Evolutionary conservation across 495 filamentous ascomycete genomes (phyloP), one percentile per base, ranked within the genome.

Genomic region (Penicillium coffeae): DNA sequence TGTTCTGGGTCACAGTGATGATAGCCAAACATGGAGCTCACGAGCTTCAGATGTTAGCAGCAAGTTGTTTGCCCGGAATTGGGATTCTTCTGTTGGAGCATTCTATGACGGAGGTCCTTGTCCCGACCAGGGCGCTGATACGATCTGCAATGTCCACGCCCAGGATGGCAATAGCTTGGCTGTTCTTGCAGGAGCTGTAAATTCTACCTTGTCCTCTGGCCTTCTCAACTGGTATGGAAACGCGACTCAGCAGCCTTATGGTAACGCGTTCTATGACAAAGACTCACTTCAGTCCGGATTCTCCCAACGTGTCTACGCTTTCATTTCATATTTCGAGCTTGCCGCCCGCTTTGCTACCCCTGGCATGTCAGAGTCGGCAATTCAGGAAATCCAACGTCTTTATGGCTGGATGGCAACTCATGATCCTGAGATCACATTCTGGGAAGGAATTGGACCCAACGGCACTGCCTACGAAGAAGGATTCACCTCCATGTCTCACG

Each of bases 281-380:
- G 66, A 66, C 42, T 51, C 62, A 5, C 48, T 73, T 7, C 55
- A 44, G 5, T 47, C 33, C 2, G 68, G 63, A 1, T 73, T 63
- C 51, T 64, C 64, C 1, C 37, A 68, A 12, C 64, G 71, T 7
- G 74, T 77, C n/a, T 77, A 75, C 48, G 62, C 74, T 10, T 75
- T 77, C 42, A 68, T 71, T n/a, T 74, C 74, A 12, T 75, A 74
- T 48, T 75, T 77, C 47, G 74, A 77, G 51, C 60, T 68, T 32
- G 63, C 65, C 20, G 72, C 72, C 16, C 64, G 74, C 22, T 75
- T 77, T 51, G 57, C 55, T 12, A 52, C 42, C 10, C 36, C 50
- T 13, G 63, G 64, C 5, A 40, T 52, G 7, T 55, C 59, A 6
- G 60, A 44, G 8, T 63, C 63, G 3, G 73, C 72, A 1, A 44